Conservation (phyloP, 2,329 filamentous ascomycete species). For the Cladorrhinum sp. region DNA sequence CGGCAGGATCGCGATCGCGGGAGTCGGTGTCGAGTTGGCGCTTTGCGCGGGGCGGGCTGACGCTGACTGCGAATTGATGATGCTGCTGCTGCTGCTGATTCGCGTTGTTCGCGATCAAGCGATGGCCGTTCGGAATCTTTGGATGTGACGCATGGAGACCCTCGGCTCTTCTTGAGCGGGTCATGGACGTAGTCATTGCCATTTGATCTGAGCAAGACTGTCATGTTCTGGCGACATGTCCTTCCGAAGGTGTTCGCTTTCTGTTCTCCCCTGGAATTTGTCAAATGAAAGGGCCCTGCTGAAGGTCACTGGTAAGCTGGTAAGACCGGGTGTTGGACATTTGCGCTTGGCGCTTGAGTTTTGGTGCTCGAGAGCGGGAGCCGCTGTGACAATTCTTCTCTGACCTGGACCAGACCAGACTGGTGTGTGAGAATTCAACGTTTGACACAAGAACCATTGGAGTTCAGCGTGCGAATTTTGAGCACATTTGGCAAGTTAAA, state of each 20-base stretch:
- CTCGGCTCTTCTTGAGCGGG: slow-evolving; percentile 52
- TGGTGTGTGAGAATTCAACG: background rate
- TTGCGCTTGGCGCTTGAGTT: slow-evolving; percentile 12
- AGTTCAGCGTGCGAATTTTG: background rate
- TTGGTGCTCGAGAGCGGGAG: slow-evolving; percentile 1
- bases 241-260: background rate
- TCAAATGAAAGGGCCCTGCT: slow-evolving; percentile 1
- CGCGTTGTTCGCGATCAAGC: slow-evolving; percentile 29
- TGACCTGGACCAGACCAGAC: background rate
- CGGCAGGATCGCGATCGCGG: slow-evolving; percentile 42
- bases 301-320: background rate
- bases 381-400: background rate
- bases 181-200: slow-evolving; percentile 49
- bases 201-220: slow-evolving; percentile 16
- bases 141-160: slow-evolving; percentile 38
- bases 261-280: background rate
- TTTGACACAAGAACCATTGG: background rate
- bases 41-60: slow-evolving; percentile 30
- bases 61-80: slow-evolving; percentile 31
- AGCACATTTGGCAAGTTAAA: background rate
- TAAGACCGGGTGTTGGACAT: slow-evolving; percentile 7
- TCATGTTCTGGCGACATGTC: slow-evolving; percentile 18
- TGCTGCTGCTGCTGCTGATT: slow-evolving; percentile 29
- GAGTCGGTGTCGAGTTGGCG: slow-evolving; percentile 43
- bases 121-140: slow-evolving; percentile 24